phyloP scores from a whole-genome alignment of 306 rosid genomes.

The Vicia sativa region DNA sequence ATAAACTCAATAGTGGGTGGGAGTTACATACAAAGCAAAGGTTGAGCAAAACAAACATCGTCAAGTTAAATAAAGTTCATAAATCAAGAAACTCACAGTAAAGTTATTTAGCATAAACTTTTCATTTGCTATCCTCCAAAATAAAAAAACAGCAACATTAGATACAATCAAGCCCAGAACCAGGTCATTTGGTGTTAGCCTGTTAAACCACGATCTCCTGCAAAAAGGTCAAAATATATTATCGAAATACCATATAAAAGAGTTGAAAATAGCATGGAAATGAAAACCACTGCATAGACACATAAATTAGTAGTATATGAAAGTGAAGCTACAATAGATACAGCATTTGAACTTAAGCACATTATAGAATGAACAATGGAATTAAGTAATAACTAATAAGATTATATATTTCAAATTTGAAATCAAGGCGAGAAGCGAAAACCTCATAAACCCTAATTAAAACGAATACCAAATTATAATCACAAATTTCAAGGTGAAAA shows the following conservation, averaged over 20 bases:
- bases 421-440: not conserved
- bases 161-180: slow-evolving; percentile 77
- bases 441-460: slow-evolving; percentile 36
- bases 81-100: slow-evolving; percentile 60
- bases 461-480: not conserved
- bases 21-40: slow-evolving; percentile 36
- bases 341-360: not conserved
- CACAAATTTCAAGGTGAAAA: not conserved
- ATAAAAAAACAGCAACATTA: slow-evolving; percentile 70
- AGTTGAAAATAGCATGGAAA: slow-evolving; percentile 21
- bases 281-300: slow-evolving; percentile 1
- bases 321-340: not conserved
- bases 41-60: slow-evolving; percentile 15
- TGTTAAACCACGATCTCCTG: slow-evolving; percentile 67
- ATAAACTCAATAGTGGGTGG: slow-evolving; percentile 15
- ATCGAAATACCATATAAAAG: slow-evolving; percentile 21
- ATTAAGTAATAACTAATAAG: not conserved
- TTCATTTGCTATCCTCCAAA: slow-evolving; percentile 60
- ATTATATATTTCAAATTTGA: not conserved
- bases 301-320: not conserved
- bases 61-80: slow-evolving; percentile 33
- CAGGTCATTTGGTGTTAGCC: slow-evolving; percentile 47
- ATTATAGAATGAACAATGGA: not conserved
- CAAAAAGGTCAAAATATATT: slow-evolving; percentile 42
- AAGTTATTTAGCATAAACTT: slow-evolving; percentile 73